Evolutionary conservation across 2,329 filamentous ascomycete genomes (phyloP), one percentile per base, ranked within the genome.

Genomic region (Fusarium sp.): DNA sequence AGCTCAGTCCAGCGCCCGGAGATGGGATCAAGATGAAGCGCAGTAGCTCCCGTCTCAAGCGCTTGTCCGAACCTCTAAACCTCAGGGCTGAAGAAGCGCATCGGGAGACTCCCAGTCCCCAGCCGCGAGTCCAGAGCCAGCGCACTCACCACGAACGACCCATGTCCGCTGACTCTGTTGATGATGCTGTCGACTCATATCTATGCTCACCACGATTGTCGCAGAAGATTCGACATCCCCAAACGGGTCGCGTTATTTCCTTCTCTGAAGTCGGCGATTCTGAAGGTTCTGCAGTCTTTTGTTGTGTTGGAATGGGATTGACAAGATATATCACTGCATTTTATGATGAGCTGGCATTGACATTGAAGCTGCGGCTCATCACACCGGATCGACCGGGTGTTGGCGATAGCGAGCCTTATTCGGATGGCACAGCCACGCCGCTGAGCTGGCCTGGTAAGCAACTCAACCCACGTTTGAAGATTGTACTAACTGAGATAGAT

Each of bases 221-320:
- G 6, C 94, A 97, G 76, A 97, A 92, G 80, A 93, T 98, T 54
- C 86, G 86, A 24, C 93, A 98, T 79, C 94, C 94, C 1, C 91
- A 93, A 62, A 97, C 93, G 0, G 94, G 94, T 2, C 90, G 96
- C 18, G 86, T 92, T 5, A 98, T 99, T 71, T 97, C 94, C 1
- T 99, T 98, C 77, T 98, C 95, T 0, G 96, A 99, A 79, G 96
- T 99, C 4, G 96, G 96, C 16, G 94, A 98, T 78, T 90, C 94
- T 0, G 89, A 95, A 45, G 96, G 96, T 3, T 95, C 92, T 71
- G 95, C 94, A 4, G 93, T 99, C 3, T 94, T 99, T 73, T 97
- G 96, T 78, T 99, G 96, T 76, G 94, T 99, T 4, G 96, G 96
- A 22, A 99, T 99, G 96, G 96, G 96, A 0, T 81, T 99, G 75